These are phyloP conservation scores for Pseudogymnoascus sp. DNA, from an alignment of 2,329 filamentous ascomycete species.

Conservation along the genomic window DNA sequence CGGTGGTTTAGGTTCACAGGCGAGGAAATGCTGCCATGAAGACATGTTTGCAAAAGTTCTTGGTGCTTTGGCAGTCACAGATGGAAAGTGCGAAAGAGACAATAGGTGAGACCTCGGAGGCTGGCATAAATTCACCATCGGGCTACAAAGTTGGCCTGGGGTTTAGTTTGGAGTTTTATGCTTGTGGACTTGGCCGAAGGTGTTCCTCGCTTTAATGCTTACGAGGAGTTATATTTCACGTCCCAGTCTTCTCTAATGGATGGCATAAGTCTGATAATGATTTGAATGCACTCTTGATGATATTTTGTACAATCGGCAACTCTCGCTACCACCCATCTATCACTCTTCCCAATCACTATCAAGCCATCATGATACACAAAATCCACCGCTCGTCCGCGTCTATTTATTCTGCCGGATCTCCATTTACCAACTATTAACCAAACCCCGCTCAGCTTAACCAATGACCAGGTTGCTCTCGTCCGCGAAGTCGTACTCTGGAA, in stretches of 20 bases:
- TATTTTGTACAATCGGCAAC: constrained; percentile 15
- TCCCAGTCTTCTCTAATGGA: background rate
- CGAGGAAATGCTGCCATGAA: background rate
- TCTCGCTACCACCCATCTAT: constrained; percentile 12
- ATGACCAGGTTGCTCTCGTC: constrained; percentile 84
- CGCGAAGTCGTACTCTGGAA: constrained; percentile 86
- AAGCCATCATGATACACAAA: constrained; percentile 13
- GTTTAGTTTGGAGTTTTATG: background rate
- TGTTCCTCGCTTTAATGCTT: background rate
- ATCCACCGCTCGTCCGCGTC: constrained; percentile 22
- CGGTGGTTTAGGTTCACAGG: constrained; percentile 56
- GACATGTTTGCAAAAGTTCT: background rate
- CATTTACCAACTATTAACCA: constrained; percentile 11
- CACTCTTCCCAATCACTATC: constrained; percentile 12
- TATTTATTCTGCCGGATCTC: constrained; percentile 27
- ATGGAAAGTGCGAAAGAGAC: background rate
- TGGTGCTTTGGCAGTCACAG: background rate
- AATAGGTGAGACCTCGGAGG: background rate
- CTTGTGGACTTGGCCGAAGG: background rate
- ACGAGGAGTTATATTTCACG: background rate
- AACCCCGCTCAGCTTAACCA: constrained; percentile 54
- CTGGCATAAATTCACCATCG: background rate
- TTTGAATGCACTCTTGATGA: constrained; percentile 13
- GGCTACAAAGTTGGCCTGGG: background rate
- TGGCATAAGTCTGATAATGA: background rate